Percentiles rank a stretch among this genome's conserved stretches.
These are phyloP conservation scores for Microsporum canis DNA, from an alignment of 2,329 filamentous ascomycete genomes.

Conservation along the genomic window DNA sequence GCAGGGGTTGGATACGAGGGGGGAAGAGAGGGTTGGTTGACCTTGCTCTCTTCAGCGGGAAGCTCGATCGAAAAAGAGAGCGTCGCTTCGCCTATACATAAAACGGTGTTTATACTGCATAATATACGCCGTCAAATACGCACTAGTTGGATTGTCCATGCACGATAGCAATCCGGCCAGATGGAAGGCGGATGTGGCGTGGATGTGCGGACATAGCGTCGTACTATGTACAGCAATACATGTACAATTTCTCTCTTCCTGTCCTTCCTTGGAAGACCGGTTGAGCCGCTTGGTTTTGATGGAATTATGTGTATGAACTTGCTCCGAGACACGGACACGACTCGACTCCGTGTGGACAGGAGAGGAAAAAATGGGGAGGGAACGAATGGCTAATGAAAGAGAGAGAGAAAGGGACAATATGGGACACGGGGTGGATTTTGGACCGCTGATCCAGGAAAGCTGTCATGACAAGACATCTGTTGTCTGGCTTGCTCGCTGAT, in stretches of 20 bases:
- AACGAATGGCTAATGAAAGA: background rate
- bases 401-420: background rate
- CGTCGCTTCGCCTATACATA: background rate
- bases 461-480: background rate
- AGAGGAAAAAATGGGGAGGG: background rate
- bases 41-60: slow-evolving; percentile 3
- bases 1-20: slow-evolving; percentile 1
- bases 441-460: background rate
- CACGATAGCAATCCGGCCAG: background rate
- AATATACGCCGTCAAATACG: background rate
- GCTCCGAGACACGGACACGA: background rate
- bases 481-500: background rate
- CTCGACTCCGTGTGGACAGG: background rate
- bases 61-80: background rate
- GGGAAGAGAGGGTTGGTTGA: background rate
- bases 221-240: background rate
- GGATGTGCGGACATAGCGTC: background rate
- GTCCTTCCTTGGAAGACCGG: background rate
- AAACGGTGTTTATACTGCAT: background rate
- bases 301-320: background rate
- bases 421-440: background rate
- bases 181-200: slow-evolving; percentile 1
- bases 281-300: background rate
- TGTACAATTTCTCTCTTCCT: background rate
- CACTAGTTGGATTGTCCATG: background rate